Evolutionary conservation across 2,329 filamentous ascomycete genomes (phyloP).

Genomic region (Ascochyta viciae-villosae): DNA sequence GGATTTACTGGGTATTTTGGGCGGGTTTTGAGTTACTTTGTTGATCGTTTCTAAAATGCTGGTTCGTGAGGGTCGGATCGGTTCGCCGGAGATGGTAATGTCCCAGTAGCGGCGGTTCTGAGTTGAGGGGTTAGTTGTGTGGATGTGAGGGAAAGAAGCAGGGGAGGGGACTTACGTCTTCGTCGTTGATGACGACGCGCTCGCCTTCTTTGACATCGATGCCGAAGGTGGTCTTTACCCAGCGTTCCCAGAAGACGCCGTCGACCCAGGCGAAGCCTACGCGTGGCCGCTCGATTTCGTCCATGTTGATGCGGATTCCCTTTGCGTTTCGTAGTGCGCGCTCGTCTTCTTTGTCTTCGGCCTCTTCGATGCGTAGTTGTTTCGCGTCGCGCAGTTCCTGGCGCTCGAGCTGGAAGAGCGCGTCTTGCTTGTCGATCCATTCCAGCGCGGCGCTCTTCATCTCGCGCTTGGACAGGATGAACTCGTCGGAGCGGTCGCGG

Average conservation of each 20-base stretch:
- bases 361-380: constrained; percentile 94
- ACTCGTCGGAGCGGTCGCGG: constrained; percentile 79
- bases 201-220: constrained; percentile 87
- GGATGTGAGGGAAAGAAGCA: background rate
- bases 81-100: constrained; percentile 83
- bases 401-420: constrained; percentile 88
- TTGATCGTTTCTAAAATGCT: constrained; percentile 87
- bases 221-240: constrained; percentile 94
- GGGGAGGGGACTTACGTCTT: constrained; percentile 73
- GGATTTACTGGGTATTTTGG: constrained; percentile 77
- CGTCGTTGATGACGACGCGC: constrained; percentile 93
- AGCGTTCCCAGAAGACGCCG: constrained; percentile 95
- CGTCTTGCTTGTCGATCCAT: constrained; percentile 97
- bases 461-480: constrained; percentile 79
- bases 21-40: constrained; percentile 72
- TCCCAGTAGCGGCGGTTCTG: constrained; percentile 97
- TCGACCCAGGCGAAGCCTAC: constrained; percentile 98
- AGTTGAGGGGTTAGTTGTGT: constrained; percentile 7
- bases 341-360: constrained; percentile 90
- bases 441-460: constrained; percentile 95
- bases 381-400: constrained; percentile 94
- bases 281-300: constrained; percentile 83
- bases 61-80: constrained; percentile 86
- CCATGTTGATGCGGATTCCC: constrained; percentile 89
- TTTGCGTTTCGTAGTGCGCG: constrained; percentile 86